Percentiles rank a stretch among this genome's conserved stretches.
These are phyloP conservation scores for Pythium guiyangense DNA, from an alignment of 352 stramenopile genomes.

Conservation along the genomic window DNA sequence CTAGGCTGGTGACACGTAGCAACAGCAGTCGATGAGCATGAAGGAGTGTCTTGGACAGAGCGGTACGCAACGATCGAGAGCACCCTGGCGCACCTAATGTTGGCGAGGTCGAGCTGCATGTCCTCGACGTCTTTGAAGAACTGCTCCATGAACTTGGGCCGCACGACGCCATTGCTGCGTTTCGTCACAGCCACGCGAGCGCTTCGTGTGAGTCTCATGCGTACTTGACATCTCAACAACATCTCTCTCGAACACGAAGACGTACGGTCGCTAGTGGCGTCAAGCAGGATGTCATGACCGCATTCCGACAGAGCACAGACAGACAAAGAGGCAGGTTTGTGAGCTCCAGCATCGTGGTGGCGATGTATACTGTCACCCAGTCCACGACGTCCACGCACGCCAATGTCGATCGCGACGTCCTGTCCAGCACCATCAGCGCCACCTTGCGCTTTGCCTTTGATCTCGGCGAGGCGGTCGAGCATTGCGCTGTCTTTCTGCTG, in stretches of 20 bases:
- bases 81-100: slow-evolving; percentile 56
- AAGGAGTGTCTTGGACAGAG: too few relatives aligned
- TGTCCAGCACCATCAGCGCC: slow-evolving; percentile 9
- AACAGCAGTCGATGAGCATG: background rate
- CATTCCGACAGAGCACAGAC: background rate
- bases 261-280: slow-evolving; percentile 5
- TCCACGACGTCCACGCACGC: slow-evolving; percentile 27
- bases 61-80: background rate
- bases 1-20: slow-evolving; percentile 32
- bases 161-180: slow-evolving; percentile 38
- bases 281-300: background rate
- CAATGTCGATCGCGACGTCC: slow-evolving; percentile 57
- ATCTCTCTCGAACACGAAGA: background rate
- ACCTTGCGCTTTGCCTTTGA: slow-evolving; percentile 61
- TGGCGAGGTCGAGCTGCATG: slow-evolving; percentile 92
- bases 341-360: background rate
- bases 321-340: background rate
- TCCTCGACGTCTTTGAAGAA: slow-evolving; percentile 96
- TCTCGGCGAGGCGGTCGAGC: slow-evolving; percentile 69
- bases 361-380: background rate
- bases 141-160: slow-evolving; percentile 90
- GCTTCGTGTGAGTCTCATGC: background rate
- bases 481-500: slow-evolving; percentile 19
- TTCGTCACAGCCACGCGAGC: background rate
- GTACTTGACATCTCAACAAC: background rate